Conservation (phyloP, 495 filamentous ascomycete species). For the Amphirosellinia nigrospora region DNA sequence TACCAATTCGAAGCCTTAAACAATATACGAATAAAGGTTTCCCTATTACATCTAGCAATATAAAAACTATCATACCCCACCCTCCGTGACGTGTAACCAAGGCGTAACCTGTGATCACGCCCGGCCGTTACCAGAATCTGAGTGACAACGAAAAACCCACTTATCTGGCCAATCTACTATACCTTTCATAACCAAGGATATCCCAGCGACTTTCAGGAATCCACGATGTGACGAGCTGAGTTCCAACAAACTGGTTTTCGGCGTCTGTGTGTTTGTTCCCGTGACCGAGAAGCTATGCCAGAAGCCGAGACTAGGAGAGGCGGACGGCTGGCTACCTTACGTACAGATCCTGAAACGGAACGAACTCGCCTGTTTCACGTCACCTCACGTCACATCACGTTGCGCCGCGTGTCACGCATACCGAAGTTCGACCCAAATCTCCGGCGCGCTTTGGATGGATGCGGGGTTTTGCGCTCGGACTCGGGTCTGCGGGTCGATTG, state of each 20-base stretch:
- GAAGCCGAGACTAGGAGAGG: not conserved
- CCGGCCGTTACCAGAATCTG: not conserved
- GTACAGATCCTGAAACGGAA: slow-evolving; percentile 2
- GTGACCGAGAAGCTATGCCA: not conserved
- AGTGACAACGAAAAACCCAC: not conserved
- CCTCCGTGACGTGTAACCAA: not conserved
- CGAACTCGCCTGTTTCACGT: not conserved
- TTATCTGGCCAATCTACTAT: not conserved
- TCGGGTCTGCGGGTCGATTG: too few relatives aligned
- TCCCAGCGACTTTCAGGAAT: too few relatives aligned
- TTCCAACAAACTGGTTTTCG: not conserved
- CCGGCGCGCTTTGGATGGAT: not conserved
- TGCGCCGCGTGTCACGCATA: not conserved
- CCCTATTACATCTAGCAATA: not conserved
- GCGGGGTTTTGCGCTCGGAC: not conserved
- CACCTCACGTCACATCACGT: not conserved
- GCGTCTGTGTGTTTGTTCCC: slow-evolving; percentile 3
- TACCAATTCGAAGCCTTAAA: not conserved
- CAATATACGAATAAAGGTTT: too few relatives aligned
- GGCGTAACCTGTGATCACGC: not conserved
- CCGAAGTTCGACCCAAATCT: not conserved
- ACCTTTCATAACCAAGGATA: too few relatives aligned
- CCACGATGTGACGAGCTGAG: too few relatives aligned
- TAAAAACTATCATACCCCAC: not conserved
- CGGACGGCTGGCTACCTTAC: too few relatives aligned